phyloP scores from a whole-genome alignment of 2,329 filamentous ascomycete genomes.

The Colletotrichum viniferum region DNA sequence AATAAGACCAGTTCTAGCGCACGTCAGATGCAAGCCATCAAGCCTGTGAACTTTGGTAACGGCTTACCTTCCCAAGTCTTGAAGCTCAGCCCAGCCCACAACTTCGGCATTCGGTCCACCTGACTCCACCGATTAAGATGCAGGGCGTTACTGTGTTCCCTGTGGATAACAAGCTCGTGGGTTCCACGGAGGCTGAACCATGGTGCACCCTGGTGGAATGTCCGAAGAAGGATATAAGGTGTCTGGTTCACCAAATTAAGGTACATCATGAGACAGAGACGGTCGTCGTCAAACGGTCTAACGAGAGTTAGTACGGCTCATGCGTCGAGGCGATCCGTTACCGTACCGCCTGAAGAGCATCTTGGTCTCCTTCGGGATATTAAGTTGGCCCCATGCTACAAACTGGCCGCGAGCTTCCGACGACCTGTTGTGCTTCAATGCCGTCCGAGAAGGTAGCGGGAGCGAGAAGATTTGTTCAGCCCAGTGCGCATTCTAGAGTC shows the following conservation, averaged over 20 bases:
- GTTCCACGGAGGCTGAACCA: conserved; percentile 56
- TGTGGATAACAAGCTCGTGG: conserved; percentile 58
- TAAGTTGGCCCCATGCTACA: conserved; percentile 44
- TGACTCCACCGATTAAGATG: conserved; percentile 58
- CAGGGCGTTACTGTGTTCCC: conserved; percentile 50
- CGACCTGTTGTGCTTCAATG: conserved; percentile 41
- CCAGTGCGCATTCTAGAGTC: conserved; percentile 59
- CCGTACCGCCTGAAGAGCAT: conserved; percentile 60
- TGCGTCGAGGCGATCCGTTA: not conserved
- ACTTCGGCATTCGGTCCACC: conserved; percentile 44
- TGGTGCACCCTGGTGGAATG: conserved; percentile 39
- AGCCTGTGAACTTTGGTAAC: not conserved
- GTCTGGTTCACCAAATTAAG: conserved; percentile 45
- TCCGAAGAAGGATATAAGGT: conserved; percentile 54
- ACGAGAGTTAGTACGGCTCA: not conserved
- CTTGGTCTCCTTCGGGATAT: conserved; percentile 51
- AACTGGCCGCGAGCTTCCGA: conserved; percentile 53
- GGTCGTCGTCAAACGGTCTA: conserved; percentile 42
- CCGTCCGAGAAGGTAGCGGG: conserved; percentile 55
- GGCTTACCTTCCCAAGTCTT: conserved; percentile 63
- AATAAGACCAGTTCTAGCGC: conserved; percentile 61
- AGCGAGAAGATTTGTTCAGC: conserved; percentile 64
- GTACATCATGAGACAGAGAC: conserved; percentile 58
- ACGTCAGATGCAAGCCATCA: conserved; percentile 13
- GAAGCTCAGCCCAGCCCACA: conserved; percentile 62